Conservation (phyloP, 2,329 filamentous ascomycete species). For the Lecanicillium sp. region DNA sequence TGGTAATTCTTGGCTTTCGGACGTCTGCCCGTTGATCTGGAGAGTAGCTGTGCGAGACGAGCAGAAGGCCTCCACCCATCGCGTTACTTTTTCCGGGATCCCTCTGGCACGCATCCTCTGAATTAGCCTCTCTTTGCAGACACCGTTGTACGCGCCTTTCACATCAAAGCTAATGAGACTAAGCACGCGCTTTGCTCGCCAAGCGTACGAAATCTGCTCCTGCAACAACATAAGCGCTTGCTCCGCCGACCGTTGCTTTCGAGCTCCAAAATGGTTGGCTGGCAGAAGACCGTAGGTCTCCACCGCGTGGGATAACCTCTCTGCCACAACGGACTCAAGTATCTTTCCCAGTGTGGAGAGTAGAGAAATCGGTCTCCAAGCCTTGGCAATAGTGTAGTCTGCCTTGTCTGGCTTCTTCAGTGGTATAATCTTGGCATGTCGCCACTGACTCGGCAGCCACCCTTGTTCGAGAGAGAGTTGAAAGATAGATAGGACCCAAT, state of each 20-base stretch:
- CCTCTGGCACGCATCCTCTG: slow-evolving; percentile 13
- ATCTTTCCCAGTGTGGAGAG: slow-evolving; percentile 17
- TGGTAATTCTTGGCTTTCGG: slow-evolving; percentile 9
- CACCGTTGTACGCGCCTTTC: slow-evolving; percentile 32
- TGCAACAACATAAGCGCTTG: slow-evolving; percentile 10
- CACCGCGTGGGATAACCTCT: slow-evolving; percentile 1
- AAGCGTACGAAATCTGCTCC: slow-evolving; percentile 8
- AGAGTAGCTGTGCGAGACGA: slow-evolving; percentile 15
- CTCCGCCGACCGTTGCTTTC: slow-evolving; percentile 10
- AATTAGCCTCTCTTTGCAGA: slow-evolving; percentile 23
- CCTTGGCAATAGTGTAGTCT: slow-evolving; percentile 18
- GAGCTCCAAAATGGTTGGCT: slow-evolving; percentile 10
- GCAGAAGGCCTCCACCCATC: slow-evolving; percentile 18
- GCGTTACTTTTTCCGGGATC: slow-evolving; percentile 12
- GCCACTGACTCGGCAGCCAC: slow-evolving; percentile 8
- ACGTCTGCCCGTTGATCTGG: slow-evolving; percentile 13
- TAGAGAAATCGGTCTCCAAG: slow-evolving; percentile 18
- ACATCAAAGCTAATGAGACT: slow-evolving; percentile 30
- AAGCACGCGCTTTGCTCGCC: slow-evolving; percentile 14
- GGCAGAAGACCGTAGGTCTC: slow-evolving; percentile 9
- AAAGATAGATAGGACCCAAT: slow-evolving; percentile 12
- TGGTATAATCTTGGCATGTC: slow-evolving; percentile 17
- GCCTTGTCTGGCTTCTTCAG: slow-evolving; percentile 18
- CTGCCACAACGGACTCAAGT: slow-evolving; percentile 2
- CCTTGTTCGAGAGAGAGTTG: slow-evolving; percentile 11